These are phyloP conservation scores for Scortechinia acanthostroma DNA, from an alignment of 2,329 filamentous ascomycete species.

Conservation along the genomic window DNA sequence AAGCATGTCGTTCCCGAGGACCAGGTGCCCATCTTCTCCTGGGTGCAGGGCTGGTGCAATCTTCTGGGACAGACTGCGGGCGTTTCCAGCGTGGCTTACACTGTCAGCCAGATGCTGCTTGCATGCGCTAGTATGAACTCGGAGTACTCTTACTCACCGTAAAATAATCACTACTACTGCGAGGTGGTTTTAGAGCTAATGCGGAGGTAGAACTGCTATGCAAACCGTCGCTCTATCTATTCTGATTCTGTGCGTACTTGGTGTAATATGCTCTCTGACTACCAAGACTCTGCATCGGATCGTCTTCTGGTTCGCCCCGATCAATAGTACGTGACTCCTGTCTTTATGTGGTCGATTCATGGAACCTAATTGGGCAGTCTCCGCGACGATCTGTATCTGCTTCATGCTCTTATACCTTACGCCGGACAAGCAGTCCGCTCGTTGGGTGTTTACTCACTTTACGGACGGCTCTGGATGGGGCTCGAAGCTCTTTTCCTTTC, in stretches of 20 bases:
- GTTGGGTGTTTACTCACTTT: conserved; percentile 53
- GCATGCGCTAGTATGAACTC: conserved; percentile 57
- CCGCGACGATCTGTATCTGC: conserved; percentile 52
- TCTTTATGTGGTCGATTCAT: not conserved
- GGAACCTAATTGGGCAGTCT: conserved; percentile 20
- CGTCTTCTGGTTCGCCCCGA: conserved; percentile 59
- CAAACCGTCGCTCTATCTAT: conserved; percentile 53
- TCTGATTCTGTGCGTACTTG: conserved; percentile 42
- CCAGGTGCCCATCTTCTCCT: conserved; percentile 54
- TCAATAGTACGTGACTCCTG: conserved; percentile 39
- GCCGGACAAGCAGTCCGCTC: conserved; percentile 46
- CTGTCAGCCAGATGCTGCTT: conserved; percentile 56
- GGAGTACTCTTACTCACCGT: conserved; percentile 47
- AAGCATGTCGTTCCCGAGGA: conserved; percentile 55
- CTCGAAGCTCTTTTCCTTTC: conserved; percentile 51
- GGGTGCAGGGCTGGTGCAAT: conserved; percentile 64
- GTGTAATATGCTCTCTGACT: conserved; percentile 53
- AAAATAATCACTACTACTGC: too few relatives aligned
- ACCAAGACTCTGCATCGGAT: conserved; percentile 51
- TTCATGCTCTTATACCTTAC: conserved; percentile 48
- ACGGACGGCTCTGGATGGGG: conserved; percentile 57
- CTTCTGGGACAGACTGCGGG: conserved; percentile 57
- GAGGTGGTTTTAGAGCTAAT: too few relatives aligned
- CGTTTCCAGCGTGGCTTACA: conserved; percentile 55
- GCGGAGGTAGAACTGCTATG: conserved; percentile 35